Evolutionary conservation across 441 rosid species (phyloP).

Genomic region (Populus hybrid): DNA sequence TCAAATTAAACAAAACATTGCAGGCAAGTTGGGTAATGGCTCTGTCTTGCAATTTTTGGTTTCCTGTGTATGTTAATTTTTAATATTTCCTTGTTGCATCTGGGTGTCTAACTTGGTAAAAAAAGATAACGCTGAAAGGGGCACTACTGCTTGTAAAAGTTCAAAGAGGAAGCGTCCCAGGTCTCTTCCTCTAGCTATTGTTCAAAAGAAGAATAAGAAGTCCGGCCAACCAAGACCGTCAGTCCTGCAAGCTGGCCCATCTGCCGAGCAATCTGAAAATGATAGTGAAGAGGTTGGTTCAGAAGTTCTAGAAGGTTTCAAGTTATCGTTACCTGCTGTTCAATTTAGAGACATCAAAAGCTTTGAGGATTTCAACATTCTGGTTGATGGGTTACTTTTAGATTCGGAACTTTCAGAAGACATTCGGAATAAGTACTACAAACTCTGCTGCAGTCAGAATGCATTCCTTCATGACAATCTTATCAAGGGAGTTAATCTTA

Average conservation of each 20-base stretch:
- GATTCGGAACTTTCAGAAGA: conserved; percentile 57
- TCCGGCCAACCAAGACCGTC: conserved; percentile 28
- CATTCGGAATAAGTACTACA: conserved; percentile 46
- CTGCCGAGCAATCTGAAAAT: conserved; percentile 51
- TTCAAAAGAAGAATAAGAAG: conserved; percentile 42
- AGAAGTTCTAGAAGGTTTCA: conserved; percentile 63
- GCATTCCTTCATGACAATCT: conserved; percentile 55
- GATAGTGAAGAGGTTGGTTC: conserved; percentile 69
- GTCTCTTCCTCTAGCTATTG: conserved; percentile 46
- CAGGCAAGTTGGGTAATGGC: conserved; percentile 48
- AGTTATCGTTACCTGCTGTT: conserved; percentile 38
- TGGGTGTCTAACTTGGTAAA: conserved; percentile 15
- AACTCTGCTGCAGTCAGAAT: conserved; percentile 56
- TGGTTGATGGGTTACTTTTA: conserved; percentile 44
- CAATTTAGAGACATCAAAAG: conserved; percentile 40
- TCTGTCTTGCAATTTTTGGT: conserved; percentile 6
- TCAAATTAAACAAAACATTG: conserved; percentile 42
- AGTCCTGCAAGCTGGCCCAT: conserved; percentile 26
- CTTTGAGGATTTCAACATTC: conserved; percentile 46
- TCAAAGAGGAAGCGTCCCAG: conserved; percentile 41
- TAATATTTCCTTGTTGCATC: conserved; percentile 14
- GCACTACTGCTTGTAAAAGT: conserved; percentile 16
- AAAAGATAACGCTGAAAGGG: conserved; percentile 29
- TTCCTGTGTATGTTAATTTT: neutral
- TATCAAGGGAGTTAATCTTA: conserved; percentile 44